phyloP scores from a whole-genome alignment of 2,329 filamentous ascomycete species.

The Aspergillus aculeatinus region DNA sequence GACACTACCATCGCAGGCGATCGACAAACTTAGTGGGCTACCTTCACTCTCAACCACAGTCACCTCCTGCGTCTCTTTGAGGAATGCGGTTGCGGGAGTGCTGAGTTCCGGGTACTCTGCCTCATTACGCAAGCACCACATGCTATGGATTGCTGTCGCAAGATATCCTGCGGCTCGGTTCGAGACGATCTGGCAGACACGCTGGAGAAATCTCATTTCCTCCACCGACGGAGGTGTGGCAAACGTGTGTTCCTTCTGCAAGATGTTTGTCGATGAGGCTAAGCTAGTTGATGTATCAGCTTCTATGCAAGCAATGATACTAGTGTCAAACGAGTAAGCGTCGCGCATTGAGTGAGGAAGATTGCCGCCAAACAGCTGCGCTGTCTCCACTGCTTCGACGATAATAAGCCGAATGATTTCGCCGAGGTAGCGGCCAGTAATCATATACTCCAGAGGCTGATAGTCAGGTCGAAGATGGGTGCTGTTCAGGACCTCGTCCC shows the following conservation, averaged over 20 bases:
- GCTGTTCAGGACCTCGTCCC: conserved; percentile 61
- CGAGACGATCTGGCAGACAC: conserved; percentile 55
- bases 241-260: conserved; percentile 55
- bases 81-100: conserved; percentile 21
- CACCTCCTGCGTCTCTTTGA: conserved; percentile 33
- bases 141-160: conserved; percentile 62
- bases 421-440: conserved; percentile 63
- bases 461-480: conserved; percentile 60
- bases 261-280: conserved; percentile 42
- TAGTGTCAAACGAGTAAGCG: conserved; percentile 60
- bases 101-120: conserved; percentile 41
- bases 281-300: conserved; percentile 42
- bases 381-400: conserved; percentile 57
- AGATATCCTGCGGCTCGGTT: conserved; percentile 61
- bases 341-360: conserved; percentile 56
- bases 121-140: conserved; percentile 57
- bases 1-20: conserved; percentile 54
- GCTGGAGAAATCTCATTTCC: conserved; percentile 57
- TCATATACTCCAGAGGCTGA: conserved; percentile 65
- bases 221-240: conserved; percentile 44
- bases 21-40: conserved; percentile 38
- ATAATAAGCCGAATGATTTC: conserved; percentile 63
- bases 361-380: conserved; percentile 57
- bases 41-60: conserved; percentile 36
- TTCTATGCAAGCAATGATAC: conserved; percentile 59